Evolutionary conservation across 2,329 filamentous ascomycete genomes (phyloP).

Genomic region (Arthrinium phaeospermum): DNA sequence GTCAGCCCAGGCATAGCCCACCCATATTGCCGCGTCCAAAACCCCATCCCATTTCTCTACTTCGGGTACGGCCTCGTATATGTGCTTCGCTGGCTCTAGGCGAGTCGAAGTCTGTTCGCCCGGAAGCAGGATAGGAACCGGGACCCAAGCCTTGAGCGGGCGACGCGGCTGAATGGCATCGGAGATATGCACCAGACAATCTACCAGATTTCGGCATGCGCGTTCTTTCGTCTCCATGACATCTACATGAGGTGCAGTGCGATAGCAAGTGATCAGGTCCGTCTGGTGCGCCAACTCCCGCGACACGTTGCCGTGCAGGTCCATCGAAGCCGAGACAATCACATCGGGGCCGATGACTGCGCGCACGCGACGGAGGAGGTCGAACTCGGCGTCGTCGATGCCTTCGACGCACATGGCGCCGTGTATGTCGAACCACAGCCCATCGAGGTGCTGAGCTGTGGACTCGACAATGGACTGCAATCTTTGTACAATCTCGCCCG

Average conservation of each 20-base stretch:
- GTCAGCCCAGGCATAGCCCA: slow-evolving; percentile 62
- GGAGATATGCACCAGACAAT: slow-evolving; percentile 38
- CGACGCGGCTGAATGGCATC: slow-evolving; percentile 32
- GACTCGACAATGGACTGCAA: slow-evolving; percentile 22
- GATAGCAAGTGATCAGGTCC: slow-evolving; percentile 59
- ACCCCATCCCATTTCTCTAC: slow-evolving; percentile 49
- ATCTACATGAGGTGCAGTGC: slow-evolving; percentile 58
- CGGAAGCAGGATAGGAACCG: slow-evolving; percentile 56
- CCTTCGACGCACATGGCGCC: slow-evolving; percentile 61
- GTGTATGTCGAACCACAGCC: slow-evolving; percentile 62
- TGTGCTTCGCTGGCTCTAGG: slow-evolving; percentile 55
- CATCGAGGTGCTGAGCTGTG: slow-evolving; percentile 43
- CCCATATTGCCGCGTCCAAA: slow-evolving; percentile 60
- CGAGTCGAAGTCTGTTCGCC: slow-evolving; percentile 62
- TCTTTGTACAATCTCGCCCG: slow-evolving; percentile 39
- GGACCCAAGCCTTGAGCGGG: slow-evolving; percentile 58
- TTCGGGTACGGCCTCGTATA: slow-evolving; percentile 53
- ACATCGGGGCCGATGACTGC: slow-evolving; percentile 50
- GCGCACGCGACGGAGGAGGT: slow-evolving; percentile 52
- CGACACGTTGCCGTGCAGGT: slow-evolving; percentile 61
- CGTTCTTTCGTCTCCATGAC: slow-evolving; percentile 55
- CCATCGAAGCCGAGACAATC: slow-evolving; percentile 60
- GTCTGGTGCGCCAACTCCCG: slow-evolving; percentile 52
- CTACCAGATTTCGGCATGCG: slow-evolving; percentile 55
- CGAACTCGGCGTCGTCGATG: slow-evolving; percentile 53